Percentiles rank a stretch among this genome's conserved stretches.
These are phyloP conservation scores for Wickerhamomyces sydowiorum DNA, from an alignment of 805 yeast species.

Conservation along the genomic window DNA sequence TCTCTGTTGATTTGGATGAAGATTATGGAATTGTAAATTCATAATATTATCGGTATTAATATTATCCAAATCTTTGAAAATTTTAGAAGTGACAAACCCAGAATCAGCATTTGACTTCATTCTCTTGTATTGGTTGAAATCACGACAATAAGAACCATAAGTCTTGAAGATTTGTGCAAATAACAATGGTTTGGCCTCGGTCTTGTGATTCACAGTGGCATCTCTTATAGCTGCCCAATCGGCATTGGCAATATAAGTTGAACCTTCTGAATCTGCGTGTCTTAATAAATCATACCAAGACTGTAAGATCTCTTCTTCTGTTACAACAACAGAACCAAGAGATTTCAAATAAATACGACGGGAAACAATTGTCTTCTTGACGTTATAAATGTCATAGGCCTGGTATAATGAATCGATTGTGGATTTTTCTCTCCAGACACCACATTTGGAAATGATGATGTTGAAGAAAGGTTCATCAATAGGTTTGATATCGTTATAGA, in stretches of 20 bases:
- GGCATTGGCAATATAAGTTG: constrained; percentile 67
- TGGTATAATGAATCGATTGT: constrained; percentile 59
- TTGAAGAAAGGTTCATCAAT: constrained; percentile 81
- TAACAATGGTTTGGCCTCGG: constrained; percentile 5
- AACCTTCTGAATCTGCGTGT: constrained; percentile 47
- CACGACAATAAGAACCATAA: constrained; percentile 22
- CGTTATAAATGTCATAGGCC: constrained; percentile 51
- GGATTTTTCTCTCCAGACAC: constrained; percentile 61
- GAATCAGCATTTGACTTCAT: neutral
- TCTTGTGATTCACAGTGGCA: constrained; percentile 41
- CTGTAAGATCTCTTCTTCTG: constrained; percentile 46
- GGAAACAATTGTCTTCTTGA: constrained; percentile 61
- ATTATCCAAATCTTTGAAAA: neutral
- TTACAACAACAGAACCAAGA: constrained; percentile 55
- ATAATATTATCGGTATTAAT: too few species aligned
- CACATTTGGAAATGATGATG: constrained; percentile 61
- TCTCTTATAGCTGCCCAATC: constrained; percentile 83
- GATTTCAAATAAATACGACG: constrained; percentile 70
- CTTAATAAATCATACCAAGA: constrained; percentile 49
- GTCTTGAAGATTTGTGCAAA: constrained; percentile 16
- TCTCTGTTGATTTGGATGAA: too few species aligned
- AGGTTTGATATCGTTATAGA: constrained; percentile 49
- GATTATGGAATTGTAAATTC: too few species aligned
- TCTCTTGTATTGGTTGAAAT: constrained; percentile 1
- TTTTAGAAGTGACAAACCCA: neutral